phyloP scores from a whole-genome alignment of 2,329 filamentous ascomycete species.

The Capronia epimyces region DNA sequence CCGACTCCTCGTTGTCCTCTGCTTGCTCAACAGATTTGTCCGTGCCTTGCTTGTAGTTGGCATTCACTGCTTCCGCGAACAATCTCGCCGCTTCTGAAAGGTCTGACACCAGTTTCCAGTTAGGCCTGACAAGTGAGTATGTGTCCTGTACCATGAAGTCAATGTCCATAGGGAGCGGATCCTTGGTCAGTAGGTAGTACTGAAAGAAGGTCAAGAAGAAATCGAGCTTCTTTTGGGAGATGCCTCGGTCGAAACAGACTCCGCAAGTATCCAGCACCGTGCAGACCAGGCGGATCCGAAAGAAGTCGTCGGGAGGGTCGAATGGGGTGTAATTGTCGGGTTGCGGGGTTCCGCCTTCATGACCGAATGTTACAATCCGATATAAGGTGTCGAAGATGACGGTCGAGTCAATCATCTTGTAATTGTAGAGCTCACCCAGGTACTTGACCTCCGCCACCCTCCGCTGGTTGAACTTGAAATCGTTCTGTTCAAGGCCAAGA shows the following conservation, averaged over 20 bases:
- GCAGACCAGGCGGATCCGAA: conserved; percentile 84
- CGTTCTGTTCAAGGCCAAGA: conserved; percentile 86
- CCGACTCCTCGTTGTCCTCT: conserved; percentile 63
- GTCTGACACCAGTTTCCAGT: conserved; percentile 82
- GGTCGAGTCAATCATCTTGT: conserved; percentile 90
- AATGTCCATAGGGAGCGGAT: conserved; percentile 87
- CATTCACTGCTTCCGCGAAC: conserved; percentile 81
- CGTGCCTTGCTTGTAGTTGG: conserved; percentile 77
- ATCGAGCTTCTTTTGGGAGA: conserved; percentile 92
- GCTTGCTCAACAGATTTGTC: conserved; percentile 67
- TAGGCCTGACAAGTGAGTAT: conserved; percentile 74
- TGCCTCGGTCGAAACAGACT: conserved; percentile 89
- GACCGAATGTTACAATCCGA: conserved; percentile 87
- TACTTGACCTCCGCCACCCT: conserved; percentile 95
- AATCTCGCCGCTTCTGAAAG: conserved; percentile 75
- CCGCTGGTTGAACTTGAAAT: conserved; percentile 95
- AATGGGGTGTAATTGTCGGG: conserved; percentile 71
- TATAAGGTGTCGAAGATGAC: conserved; percentile 95
- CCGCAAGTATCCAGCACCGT: conserved; percentile 92
- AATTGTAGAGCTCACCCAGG: conserved; percentile 93
- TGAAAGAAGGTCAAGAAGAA: conserved; percentile 93
- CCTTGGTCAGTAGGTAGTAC: conserved; percentile 92
- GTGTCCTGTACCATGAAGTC: conserved; percentile 95
- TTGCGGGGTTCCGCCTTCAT: conserved; percentile 72
- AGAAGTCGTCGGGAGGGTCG: conserved; percentile 89